phyloP scores from a whole-genome alignment of 345 rosid species.

The Gossypium rotundifolium region DNA sequence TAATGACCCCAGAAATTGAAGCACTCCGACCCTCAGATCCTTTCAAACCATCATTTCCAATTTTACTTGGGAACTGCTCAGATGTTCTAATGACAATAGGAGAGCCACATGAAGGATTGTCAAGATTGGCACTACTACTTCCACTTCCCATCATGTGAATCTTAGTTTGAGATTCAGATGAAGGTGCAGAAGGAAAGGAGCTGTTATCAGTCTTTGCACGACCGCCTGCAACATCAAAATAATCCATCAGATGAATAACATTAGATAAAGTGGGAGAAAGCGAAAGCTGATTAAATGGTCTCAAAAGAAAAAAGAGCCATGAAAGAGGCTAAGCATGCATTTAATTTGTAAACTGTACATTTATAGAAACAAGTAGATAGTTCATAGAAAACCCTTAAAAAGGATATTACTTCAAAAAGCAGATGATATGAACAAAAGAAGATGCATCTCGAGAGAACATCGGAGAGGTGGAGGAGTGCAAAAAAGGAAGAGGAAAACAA shows the following conservation, averaged over 20 bases:
- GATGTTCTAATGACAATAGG: slow-evolving; percentile 33
- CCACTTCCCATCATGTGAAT: slow-evolving; percentile 27
- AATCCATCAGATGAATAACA: not conserved
- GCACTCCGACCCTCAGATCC: slow-evolving; percentile 25
- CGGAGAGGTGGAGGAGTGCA: not conserved
- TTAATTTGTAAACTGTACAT: not conserved
- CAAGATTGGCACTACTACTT: slow-evolving; percentile 27
- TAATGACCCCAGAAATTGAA: slow-evolving; percentile 23
- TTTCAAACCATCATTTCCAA: slow-evolving; percentile 26
- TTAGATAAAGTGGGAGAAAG: not conserved
- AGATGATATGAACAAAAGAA: not conserved
- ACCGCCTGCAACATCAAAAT: slow-evolving; percentile 23
- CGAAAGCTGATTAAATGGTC: not conserved
- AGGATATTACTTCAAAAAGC: not conserved
- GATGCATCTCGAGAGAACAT: not conserved
- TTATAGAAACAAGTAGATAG: not conserved
- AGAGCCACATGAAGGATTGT: slow-evolving; percentile 36
- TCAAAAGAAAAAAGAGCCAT: not conserved
- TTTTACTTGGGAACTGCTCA: slow-evolving; percentile 35
- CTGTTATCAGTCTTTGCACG: not conserved
- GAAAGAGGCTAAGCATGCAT: slow-evolving; percentile 4
- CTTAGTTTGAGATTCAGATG: slow-evolving; percentile 28
- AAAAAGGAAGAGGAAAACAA: not conserved
- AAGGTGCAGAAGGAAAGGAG: slow-evolving; percentile 18
- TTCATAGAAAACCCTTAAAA: not conserved